These are phyloP conservation scores for Saccharomyces pastorianus DNA, from an alignment of 1,139 yeast genomes.

Conservation along the genomic window DNA sequence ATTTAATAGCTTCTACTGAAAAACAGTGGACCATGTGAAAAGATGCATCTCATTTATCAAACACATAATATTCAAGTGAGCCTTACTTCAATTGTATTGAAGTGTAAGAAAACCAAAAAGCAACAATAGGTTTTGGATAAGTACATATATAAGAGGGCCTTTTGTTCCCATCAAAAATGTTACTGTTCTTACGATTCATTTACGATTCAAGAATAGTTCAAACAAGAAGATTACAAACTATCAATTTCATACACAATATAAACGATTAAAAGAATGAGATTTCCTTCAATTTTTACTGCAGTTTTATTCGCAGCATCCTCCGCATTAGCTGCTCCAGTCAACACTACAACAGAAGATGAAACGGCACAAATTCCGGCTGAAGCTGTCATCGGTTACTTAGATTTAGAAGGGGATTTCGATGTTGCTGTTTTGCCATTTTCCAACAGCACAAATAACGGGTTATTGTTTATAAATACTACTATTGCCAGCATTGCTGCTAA, in stretches of 20 bases:
- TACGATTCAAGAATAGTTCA: background rate
- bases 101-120: background rate
- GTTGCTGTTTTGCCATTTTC: conserved; percentile 12
- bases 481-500: conserved; percentile 11
- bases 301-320: background rate
- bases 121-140: too few species aligned
- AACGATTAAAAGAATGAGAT: background rate
- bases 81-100: background rate
- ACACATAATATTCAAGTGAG: background rate
- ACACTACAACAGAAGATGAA: background rate
- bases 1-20: background rate
- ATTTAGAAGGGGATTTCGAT: conserved; percentile 11
- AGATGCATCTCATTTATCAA: background rate
- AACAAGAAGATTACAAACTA: background rate
- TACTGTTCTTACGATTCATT: background rate
- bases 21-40: background rate
- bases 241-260: background rate
- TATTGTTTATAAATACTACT: conserved; percentile 15
- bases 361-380: conserved; percentile 11
- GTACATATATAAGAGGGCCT: background rate
- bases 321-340: background rate
- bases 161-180: background rate
- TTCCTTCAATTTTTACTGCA: background rate
- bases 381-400: conserved; percentile 15
- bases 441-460: conserved; percentile 11